Percentiles rank a stretch among this genome's conserved stretches.
Conservation (phyloP, 768 basidiomycete species). For the Suillus occidentalis region DNA sequence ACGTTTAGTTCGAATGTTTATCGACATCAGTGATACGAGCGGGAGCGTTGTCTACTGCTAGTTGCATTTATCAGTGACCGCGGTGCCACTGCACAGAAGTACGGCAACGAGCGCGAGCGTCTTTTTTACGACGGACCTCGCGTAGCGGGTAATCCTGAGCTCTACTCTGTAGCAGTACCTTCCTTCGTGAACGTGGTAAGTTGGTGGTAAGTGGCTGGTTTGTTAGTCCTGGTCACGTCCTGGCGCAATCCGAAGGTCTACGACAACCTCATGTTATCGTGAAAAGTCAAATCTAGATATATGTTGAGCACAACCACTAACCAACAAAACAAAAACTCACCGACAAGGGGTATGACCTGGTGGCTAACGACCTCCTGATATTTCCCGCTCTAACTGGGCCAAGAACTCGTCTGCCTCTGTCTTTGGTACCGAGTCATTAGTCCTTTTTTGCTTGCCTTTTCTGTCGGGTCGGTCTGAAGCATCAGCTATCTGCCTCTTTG, state of each 20-base stretch:
- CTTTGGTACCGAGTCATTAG: slow-evolving; percentile 16
- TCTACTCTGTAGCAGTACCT: neutral
- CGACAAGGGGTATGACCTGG: neutral
- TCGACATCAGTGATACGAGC: neutral
- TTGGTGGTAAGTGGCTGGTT: too few relatives aligned
- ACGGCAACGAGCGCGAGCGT: neutral
- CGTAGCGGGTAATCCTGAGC: neutral
- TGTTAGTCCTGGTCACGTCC: neutral
- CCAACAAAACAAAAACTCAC: neutral
- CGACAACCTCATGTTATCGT: too few relatives aligned
- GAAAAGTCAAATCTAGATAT: neutral
- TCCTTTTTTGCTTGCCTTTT: slow-evolving; percentile 19
- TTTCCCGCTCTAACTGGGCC: slow-evolving; percentile 63
- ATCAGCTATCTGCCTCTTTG: slow-evolving; percentile 39
- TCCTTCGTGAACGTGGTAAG: neutral
- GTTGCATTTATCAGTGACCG: neutral
- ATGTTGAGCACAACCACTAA: neutral
- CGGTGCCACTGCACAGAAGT: neutral
- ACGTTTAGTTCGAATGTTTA: neutral
- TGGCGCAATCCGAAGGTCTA: neutral
- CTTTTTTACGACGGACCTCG: neutral
- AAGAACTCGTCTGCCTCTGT: slow-evolving; percentile 63
- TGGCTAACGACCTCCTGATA: slow-evolving; percentile 36
- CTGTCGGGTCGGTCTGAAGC: slow-evolving; percentile 20
- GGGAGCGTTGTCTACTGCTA: neutral